Base-by-base conservation (phyloP, 805 yeast genomes). In the Nakazawaea sp. region DNA sequence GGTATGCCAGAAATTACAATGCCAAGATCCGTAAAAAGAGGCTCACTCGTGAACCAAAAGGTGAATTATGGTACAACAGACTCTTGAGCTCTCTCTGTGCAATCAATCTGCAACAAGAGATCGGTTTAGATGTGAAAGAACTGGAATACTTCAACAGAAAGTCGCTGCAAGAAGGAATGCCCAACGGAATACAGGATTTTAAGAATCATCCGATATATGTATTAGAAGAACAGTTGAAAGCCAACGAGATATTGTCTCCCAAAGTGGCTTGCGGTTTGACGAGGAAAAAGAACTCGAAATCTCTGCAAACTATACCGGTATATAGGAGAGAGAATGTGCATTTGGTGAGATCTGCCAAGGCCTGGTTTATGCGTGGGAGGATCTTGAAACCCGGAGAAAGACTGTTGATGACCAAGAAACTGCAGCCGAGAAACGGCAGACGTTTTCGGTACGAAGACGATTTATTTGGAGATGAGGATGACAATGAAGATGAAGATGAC, bases 191-290 rank as follows among this genome's bases (percentile, higher is more conserved):
- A 18, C 81, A 78, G 35, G 97, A 88, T 46, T 85, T 89, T 54
- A 79, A 78, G 35, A 79, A 79, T 35, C 98, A 92, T 56, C 98
- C 98, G 0, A 58, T 78, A 11, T 92, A 81, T 56, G 92, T 82
- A 0, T 55, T 92, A 11, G 95, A 85, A 53, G 68, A 76, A 3
- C 94, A 88, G 45, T 53, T 92, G 24, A 70, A 71, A 33, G 70
- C 72, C 35, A 82, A 80, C 52, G 96, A 92, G 52, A 67, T 88
- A 4, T 55, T 90, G 4, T 67, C 69, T 36, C 86, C 89, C 0
- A 73, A 67, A 48, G 78, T 70, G 27, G 73, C 77, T 17, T 81
- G 94, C 49, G 98, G 97, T 1, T 77, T 78, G 21, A 66, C 86
- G 20, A 61, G 81, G 16, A 56, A 73, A 11, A 66, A 63, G 33